These are phyloP conservation scores for Rhizoclosmatium globosum DNA, from an alignment of 192 early-diverging fungal genomes.

Conservation along the genomic window DNA sequence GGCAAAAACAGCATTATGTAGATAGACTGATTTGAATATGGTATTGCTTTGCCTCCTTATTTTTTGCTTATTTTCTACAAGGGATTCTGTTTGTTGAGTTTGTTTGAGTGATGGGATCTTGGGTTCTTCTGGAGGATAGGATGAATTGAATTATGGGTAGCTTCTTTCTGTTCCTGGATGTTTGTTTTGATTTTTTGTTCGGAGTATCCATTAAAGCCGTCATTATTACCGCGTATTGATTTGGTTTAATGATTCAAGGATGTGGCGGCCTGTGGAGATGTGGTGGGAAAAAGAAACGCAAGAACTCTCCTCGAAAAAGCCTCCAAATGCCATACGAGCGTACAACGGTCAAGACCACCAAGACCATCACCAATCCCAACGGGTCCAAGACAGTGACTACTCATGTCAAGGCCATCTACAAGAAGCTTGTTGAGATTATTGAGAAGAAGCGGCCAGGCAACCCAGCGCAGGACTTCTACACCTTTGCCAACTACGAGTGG, in stretches of 20 bases:
- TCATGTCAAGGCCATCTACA: neutral
- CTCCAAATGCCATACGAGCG: too few relatives aligned
- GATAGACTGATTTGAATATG: neutral
- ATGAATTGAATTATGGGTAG: too few relatives aligned
- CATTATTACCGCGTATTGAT: too few relatives aligned
- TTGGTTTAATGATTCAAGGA: too few relatives aligned
- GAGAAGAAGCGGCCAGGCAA: neutral
- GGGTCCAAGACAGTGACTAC: neutral
- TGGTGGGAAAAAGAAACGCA: too few relatives aligned
- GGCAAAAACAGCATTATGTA: constrained; percentile 40
- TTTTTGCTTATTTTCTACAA: neutral
- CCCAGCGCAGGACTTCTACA: constrained; percentile 17
- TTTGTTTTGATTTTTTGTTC: too few relatives aligned
- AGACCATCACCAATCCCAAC: neutral
- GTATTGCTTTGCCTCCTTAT: neutral
- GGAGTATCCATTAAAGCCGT: too few relatives aligned
- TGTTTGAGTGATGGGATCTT: neutral
- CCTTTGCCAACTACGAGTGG: constrained; percentile 13
- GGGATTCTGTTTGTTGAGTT: neutral
- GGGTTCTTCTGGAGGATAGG: too few relatives aligned
- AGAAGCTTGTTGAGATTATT: neutral
- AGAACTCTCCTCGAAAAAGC: too few relatives aligned
- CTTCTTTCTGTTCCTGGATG: too few relatives aligned
- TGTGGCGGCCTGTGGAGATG: too few relatives aligned
- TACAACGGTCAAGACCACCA: neutral